Conservation (phyloP, 345 rosid species). For the Erysimum cheiranthoides region DNA sequence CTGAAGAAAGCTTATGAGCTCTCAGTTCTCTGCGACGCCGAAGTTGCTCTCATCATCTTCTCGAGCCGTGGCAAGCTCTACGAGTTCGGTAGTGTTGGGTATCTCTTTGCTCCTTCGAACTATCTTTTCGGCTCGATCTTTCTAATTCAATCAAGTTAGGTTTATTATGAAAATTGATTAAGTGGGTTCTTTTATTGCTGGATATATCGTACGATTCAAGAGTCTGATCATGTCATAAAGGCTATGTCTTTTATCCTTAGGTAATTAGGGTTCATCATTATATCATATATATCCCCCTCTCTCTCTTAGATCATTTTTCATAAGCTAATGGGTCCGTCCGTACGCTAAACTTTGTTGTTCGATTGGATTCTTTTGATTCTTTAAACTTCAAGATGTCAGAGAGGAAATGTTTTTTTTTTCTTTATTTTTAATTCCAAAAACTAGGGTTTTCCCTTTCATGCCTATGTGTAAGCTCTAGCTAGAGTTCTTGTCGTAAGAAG, state of each 20-base stretch:
- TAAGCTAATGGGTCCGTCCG: constrained; percentile 20
- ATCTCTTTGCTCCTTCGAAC: not conserved
- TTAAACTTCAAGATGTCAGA: not conserved
- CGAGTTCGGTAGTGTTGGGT: constrained; percentile 83
- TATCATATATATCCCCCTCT: not conserved
- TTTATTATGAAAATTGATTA: not conserved
- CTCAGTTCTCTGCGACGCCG: constrained; percentile 86
- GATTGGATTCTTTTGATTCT: not conserved
- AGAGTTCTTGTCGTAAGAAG: constrained; percentile 46
- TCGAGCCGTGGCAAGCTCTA: constrained; percentile 88
- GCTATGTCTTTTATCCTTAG: constrained; percentile 31
- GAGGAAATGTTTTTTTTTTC: no score
- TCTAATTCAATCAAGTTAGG: constrained; percentile 1
- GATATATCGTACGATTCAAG: constrained; percentile 27
- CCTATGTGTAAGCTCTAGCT: constrained; percentile 61
- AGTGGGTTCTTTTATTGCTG: not conserved
- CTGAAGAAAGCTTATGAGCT: constrained; percentile 88
- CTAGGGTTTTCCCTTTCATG: constrained; percentile 42
- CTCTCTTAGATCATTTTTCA: constrained; percentile 21
- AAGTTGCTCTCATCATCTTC: constrained; percentile 84
- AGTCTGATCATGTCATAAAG: constrained; percentile 32
- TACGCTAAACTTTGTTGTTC: constrained; percentile 27
- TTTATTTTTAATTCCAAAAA: no score
- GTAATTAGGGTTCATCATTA: constrained; percentile 39
- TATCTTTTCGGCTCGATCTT: not conserved